phyloP scores from a whole-genome alignment of 108 stramenopile species.

The Aurantiochytrium sp. region DNA sequence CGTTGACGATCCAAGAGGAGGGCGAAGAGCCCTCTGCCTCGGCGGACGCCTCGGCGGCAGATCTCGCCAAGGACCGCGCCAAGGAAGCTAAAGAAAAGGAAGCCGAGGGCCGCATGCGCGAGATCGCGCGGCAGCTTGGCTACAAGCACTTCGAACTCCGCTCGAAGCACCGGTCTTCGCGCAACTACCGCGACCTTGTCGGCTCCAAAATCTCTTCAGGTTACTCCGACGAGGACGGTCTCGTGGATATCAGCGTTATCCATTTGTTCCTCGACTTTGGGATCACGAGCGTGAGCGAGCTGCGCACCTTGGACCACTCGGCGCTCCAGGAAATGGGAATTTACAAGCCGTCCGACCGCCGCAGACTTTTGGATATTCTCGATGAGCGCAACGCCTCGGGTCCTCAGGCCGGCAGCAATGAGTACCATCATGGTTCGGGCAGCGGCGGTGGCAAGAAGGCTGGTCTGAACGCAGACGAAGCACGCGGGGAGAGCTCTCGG shows the following conservation, averaged over 20 bases:
- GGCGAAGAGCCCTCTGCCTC: not conserved
- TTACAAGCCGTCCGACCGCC: constrained; percentile 1
- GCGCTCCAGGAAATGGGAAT: constrained; percentile 18
- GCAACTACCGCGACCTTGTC: constrained; percentile 8
- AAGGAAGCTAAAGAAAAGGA: not conserved
- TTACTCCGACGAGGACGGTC: not conserved
- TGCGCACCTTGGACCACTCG: not conserved
- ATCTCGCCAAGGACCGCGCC: not conserved
- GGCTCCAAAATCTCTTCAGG: not conserved
- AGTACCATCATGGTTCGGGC: no score
- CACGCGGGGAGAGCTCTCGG: no score
- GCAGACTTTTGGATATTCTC: not conserved
- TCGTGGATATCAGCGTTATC: constrained; percentile 11
- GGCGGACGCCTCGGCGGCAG: not conserved
- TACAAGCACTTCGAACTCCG: not conserved
- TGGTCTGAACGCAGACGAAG: no score
- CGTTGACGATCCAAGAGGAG: not conserved
- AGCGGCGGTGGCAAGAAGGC: no score
- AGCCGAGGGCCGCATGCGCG: not conserved
- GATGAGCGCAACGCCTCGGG: not conserved
- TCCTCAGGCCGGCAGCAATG: not conserved
- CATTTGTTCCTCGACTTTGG: constrained; percentile 11
- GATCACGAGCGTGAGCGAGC: not conserved
- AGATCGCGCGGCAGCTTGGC: not conserved
- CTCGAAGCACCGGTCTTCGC: not conserved